These are phyloP conservation scores for Fusarium sp. DNA, from an alignment of 2,329 filamentous ascomycete species.

Conservation along the genomic window DNA sequence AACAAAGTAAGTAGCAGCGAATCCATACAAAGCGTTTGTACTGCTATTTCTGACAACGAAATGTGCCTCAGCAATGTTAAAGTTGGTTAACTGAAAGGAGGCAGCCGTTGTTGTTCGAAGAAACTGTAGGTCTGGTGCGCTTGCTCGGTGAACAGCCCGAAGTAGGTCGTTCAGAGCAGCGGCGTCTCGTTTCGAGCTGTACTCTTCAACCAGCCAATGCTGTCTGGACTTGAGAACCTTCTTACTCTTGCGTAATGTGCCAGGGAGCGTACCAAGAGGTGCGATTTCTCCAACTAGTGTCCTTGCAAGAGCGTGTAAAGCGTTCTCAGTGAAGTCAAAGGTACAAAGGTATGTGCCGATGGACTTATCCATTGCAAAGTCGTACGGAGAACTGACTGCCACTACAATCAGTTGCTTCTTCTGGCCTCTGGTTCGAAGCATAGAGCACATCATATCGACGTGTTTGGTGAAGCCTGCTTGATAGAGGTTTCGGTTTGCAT, in stretches of 20 bases:
- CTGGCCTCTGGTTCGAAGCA: constrained; percentile 79
- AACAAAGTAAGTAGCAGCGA: constrained; percentile 88
- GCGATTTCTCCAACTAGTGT: constrained; percentile 82
- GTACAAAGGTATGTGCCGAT: constrained; percentile 96
- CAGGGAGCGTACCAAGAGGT: constrained; percentile 69
- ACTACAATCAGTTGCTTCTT: constrained; percentile 93
- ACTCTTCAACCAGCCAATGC: constrained; percentile 93
- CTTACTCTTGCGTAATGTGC: constrained; percentile 86
- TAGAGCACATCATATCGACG: constrained; percentile 93
- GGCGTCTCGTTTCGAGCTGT: constrained; percentile 81
- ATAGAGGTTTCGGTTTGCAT: constrained; percentile 93
- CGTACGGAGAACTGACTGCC: constrained; percentile 93
- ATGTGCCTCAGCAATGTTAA: constrained; percentile 81
- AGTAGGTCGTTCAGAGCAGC: constrained; percentile 81
- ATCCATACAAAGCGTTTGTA: constrained; percentile 90
- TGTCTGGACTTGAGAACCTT: constrained; percentile 90
- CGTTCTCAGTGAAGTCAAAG: constrained; percentile 95
- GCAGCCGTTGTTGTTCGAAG: constrained; percentile 75
- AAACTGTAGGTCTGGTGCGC: constrained; percentile 74
- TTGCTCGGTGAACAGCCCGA: constrained; percentile 73
- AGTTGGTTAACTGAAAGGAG: constrained; percentile 79
- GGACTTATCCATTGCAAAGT: constrained; percentile 91
- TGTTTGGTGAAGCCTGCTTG: constrained; percentile 97
- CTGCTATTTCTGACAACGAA: constrained; percentile 95
- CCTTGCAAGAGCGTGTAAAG: constrained; percentile 84